Base-by-base conservation (phyloP, 2,329 filamentous ascomycete species). In the Thermochaetoides dissita region DNA sequence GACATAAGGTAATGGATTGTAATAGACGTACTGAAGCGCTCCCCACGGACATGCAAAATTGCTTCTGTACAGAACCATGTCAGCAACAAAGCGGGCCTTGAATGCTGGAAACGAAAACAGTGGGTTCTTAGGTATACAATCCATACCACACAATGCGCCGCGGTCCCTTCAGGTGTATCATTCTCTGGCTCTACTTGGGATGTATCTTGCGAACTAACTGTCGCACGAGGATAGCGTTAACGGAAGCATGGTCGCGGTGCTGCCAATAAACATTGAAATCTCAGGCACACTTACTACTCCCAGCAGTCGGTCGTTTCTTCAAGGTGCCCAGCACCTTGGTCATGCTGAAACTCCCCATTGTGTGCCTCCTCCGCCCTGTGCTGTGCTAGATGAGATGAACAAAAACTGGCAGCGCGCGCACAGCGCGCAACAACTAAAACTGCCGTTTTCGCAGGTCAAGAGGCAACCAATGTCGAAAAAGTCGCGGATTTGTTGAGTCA, bases 21-120 rank as follows among this genome's bases (percentile, higher is more conserved):
- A 11, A 38, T 28, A 17, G 33, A 64, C 63, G 45, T 69, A 76
- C 70, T 52, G 70, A 61, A 50, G 68, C 64, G 55, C 74, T 72
- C 44, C 72, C 70, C 48, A 75, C 77, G 39, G 82, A 81, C 63
- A 89, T 81, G 68, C 85, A 93, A 59, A 94, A 94, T 36, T 76
- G 71, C 68, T 71, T 82, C 84, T 88, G 57, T 47, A 34, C 17
- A 24, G 17, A 24, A 24, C 17, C 17, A 24, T 24, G 17, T 24
- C 17, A 24, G 17, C 17, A 24, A 24, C 3, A 24, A 5, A 24
- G 17, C 17, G 17, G 17, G 17, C 17, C 17, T 3, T 24, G 3
- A 24, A 24, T 24, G 17, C 17, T 24, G 17, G 17, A 24, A 24
- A 24, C 17, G 5, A 24, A 24, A 24, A 5, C 3, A 24, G 5